Conservation (phyloP, 2,329 filamentous ascomycete species). For the Aspergillus fructus region DNA sequence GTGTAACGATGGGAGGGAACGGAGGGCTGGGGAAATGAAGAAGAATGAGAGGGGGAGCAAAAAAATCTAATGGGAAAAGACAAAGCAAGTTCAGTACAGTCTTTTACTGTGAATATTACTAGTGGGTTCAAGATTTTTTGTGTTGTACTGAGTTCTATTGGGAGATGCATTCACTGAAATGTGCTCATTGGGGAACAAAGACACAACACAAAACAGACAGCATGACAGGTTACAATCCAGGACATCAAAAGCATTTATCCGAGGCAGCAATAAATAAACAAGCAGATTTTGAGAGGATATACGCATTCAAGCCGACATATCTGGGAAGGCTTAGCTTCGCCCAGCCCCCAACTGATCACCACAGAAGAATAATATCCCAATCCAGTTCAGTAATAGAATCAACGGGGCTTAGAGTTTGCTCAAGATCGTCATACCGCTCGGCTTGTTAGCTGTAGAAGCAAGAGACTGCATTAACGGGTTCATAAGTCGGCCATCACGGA, state of each 20-base stretch:
- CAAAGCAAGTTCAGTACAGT: background rate
- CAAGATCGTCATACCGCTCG: background rate
- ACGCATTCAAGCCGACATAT: background rate
- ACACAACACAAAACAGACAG: background rate
- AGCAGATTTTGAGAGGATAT: background rate
- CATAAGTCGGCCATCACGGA: constrained; percentile 14
- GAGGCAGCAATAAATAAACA: background rate
- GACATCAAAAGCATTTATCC: background rate
- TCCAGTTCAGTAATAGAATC: constrained; percentile 3
- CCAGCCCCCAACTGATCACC: background rate
- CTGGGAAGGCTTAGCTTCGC: background rate
- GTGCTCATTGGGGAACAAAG: background rate
- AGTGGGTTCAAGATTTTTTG: background rate
- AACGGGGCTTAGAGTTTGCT: background rate
- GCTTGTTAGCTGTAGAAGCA: background rate
- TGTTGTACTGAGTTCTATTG: background rate
- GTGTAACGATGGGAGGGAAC: constrained; percentile 9
- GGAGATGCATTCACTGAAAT: background rate
- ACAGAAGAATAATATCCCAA: background rate
- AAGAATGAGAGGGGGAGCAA: background rate
- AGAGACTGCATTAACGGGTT: constrained; percentile 9
- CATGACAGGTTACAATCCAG: background rate
- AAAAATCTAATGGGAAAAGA: background rate
- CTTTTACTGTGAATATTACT: background rate
- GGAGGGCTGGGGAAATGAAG: background rate